phyloP scores from a whole-genome alignment of 2,329 filamentous ascomycete species.

The Magnaporthiopsis incrustans region DNA sequence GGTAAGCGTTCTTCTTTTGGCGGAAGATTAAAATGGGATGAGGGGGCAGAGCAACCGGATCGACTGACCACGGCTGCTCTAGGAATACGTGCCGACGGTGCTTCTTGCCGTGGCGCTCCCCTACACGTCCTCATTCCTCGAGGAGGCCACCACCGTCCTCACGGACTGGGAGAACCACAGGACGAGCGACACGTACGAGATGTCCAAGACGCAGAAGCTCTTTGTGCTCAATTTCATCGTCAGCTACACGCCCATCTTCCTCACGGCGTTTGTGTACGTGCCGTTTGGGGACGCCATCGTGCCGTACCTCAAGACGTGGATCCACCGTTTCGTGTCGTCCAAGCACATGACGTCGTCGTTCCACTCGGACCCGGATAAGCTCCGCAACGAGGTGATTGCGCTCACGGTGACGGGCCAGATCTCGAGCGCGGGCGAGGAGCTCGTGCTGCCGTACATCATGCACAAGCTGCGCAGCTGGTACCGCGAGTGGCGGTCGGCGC shows the following conservation, averaged over 20 bases:
- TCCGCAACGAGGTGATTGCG: constrained; percentile 67
- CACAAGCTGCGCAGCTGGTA: constrained; percentile 44
- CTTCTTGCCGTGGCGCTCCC: constrained; percentile 61
- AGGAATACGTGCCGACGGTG: constrained; percentile 67
- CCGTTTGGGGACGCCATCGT: constrained; percentile 57
- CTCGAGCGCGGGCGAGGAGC: constrained; percentile 63
- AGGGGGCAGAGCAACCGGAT: too few relatives aligned
- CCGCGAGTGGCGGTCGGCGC: constrained; percentile 26
- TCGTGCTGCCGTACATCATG: constrained; percentile 62
- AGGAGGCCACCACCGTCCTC: constrained; percentile 52
- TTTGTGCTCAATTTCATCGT: constrained; percentile 38
- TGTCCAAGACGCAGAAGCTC: constrained; percentile 63
- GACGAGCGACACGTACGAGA: constrained; percentile 59
- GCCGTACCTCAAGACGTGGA: constrained; percentile 56
- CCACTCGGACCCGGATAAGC: constrained; percentile 54
- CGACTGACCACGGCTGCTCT: not conserved
- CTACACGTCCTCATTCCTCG: constrained; percentile 55
- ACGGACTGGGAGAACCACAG: constrained; percentile 71
- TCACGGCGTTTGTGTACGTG: constrained; percentile 4
- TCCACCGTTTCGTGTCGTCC: constrained; percentile 39
- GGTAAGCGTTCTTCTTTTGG: constrained; percentile 34
- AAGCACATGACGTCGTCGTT: constrained; percentile 50
- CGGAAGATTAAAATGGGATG: too few relatives aligned
- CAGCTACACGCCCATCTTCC: constrained; percentile 6
- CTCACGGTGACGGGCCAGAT: constrained; percentile 67